phyloP scores from a whole-genome alignment of 2,329 filamentous ascomycete species.

The Paracoccidioides lutzii region DNA sequence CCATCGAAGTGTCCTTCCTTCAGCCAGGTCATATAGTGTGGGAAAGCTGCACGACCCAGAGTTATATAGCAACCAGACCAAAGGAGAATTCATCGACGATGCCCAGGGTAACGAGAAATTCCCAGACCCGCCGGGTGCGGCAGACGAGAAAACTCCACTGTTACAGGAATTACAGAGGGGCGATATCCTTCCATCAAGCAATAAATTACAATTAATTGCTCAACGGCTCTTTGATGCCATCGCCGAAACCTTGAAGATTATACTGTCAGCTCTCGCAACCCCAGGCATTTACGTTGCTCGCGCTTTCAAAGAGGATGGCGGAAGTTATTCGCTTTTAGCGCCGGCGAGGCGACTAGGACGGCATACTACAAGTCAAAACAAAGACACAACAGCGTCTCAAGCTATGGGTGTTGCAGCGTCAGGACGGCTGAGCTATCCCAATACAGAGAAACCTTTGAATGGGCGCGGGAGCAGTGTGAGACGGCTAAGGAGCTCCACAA shows the following conservation, averaged over 20 bases:
- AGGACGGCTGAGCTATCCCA: conserved; percentile 15
- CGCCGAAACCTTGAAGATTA: conserved; percentile 61
- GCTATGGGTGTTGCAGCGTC: conserved; percentile 11
- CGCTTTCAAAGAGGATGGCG: conserved; percentile 69
- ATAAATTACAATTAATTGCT: conserved; percentile 42
- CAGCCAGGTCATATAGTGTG: conserved; percentile 32
- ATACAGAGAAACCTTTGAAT: conserved; percentile 14
- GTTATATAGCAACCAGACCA: conserved; percentile 11
- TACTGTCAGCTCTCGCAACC: conserved; percentile 64
- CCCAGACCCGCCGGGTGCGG: conserved; percentile 25
- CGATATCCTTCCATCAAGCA: conserved; percentile 22
- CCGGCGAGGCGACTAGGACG: conserved; percentile 7
- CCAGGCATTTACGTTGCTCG: conserved; percentile 73
- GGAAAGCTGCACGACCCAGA: conserved; percentile 25
- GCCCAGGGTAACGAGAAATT: conserved; percentile 26
- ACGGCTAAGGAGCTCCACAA: conserved; percentile 21
- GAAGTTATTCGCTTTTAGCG: conserved; percentile 49
- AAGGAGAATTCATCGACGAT: conserved; percentile 21
- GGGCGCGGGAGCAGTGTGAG: conserved; percentile 20
- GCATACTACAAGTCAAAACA: conserved; percentile 11
- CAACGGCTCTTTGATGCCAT: conserved; percentile 59
- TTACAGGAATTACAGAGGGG: conserved; percentile 34
- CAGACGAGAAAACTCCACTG: conserved; percentile 58
- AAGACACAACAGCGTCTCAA: conserved; percentile 9
- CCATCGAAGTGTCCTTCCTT: conserved; percentile 22